These are phyloP conservation scores for Apium graveolens DNA, from an alignment of 129 eudicot species.

Conservation along the genomic window DNA sequence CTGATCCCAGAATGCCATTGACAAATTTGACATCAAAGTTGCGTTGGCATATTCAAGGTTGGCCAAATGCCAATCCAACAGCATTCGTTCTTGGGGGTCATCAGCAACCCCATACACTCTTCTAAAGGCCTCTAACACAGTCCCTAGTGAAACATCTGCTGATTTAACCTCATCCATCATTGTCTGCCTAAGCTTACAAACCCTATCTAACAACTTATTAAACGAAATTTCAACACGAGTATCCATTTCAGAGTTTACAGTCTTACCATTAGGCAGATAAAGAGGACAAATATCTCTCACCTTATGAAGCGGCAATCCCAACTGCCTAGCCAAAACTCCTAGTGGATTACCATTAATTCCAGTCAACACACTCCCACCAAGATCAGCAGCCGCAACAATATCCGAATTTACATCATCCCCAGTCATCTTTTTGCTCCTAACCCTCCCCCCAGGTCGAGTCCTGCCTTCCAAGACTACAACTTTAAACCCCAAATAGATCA, in stretches of 20 bases:
- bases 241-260: constrained; percentile 77
- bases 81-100: constrained; percentile 75
- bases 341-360: constrained; percentile 96
- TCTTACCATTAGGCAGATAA: constrained; percentile 76
- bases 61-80: constrained; percentile 97
- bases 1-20: constrained; percentile 99
- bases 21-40: constrained; percentile 72
- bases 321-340: constrained; percentile 84
- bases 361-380: constrained; percentile 92
- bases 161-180: constrained; percentile 88
- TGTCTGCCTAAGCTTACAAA: constrained; percentile 90
- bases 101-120: constrained; percentile 71
- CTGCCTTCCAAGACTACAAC: constrained; percentile 79
- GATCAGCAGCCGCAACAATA: constrained; percentile 71
- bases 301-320: constrained; percentile 81
- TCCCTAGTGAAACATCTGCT: constrained; percentile 76
- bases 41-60: constrained; percentile 95
- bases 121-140: constrained; percentile 82
- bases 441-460: constrained; percentile 78
- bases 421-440: constrained; percentile 58
- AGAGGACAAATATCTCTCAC: constrained; percentile 93
- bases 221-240: constrained; percentile 69
- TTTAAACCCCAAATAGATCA: constrained; percentile 77
- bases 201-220: constrained; percentile 88
- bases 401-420: constrained; percentile 22